Evolutionary conservation across 2,329 filamentous ascomycete genomes (phyloP), one percentile per base, ranked within the genome.

Genomic region (Aulographum hederae): DNA sequence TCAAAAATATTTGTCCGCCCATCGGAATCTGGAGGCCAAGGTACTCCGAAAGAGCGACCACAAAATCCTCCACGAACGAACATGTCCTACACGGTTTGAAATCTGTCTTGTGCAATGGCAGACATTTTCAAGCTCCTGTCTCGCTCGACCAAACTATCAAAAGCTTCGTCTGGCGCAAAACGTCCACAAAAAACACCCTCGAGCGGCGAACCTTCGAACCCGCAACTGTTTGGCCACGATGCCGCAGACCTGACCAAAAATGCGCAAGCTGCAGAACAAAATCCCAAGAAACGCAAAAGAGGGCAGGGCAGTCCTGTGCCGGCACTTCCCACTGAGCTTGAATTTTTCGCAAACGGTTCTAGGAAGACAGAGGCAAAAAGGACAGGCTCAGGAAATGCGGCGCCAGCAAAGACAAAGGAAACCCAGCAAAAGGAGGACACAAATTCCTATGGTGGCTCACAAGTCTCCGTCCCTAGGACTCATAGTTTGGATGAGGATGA

Each of bases 91-190:
- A n/a, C n/a, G n/a, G n/a, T n/a, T n/a, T n/a, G n/a, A n/a, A n/a
- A n/a, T n/a, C n/a, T n/a, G n/a, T n/a, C n/a, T n/a, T n/a, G n/a
- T n/a, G n/a, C n/a, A n/a, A n/a, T n/a, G 27, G 16, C 16, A 75
- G 76, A 84, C 53, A 72, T 81, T 33, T 60, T 81, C 46, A 80
- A 73, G 45, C 57, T 84, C 19, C 58, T 84, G 36, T 79, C 77
- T 21, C 66, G 77, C 31, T 75, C 75, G 35, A 72, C 70, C 3
- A 80, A 78, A 43, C 56, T 61, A 11, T 46, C 57, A 4, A 61
- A 60, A 54, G 31, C 37, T 44, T 8, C 43, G 46, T 8, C 27
- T 17, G 27, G 12, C 21, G 10, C 10, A 25, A n/a, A 43, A 18
- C 44, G 50, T 18, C 38, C 53, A 14, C 18, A 29, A 3, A 65